Conservation (phyloP, 495 filamentous ascomycete genomes). For the Penicillium ochrochloron region DNA sequence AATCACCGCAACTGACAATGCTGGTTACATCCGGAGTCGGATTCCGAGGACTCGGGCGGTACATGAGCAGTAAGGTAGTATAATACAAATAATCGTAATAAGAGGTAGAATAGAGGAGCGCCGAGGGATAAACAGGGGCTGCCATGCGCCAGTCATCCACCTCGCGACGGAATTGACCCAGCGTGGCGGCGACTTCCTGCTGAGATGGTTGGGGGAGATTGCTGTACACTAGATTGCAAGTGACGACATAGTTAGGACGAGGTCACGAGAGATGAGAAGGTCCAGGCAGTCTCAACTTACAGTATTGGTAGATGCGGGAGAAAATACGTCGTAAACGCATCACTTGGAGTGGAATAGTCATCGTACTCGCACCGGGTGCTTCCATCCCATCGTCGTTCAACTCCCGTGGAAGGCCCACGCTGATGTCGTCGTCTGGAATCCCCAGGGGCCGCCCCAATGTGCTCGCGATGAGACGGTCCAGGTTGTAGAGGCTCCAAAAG, state of each 20-base stretch:
- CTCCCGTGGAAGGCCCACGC: conserved; percentile 47
- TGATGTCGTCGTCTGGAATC: conserved; percentile 56
- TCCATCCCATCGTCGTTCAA: conserved; percentile 51
- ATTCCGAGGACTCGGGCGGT: conserved; percentile 54
- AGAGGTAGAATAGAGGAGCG: conserved; percentile 51
- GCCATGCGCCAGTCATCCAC: conserved; percentile 53
- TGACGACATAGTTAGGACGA: background rate
- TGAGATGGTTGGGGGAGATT: conserved; percentile 43
- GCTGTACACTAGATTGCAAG: conserved; percentile 46
- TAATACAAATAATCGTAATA: conserved; percentile 59
- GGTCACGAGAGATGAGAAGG: background rate
- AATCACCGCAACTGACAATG: conserved; percentile 55
- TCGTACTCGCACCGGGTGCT: conserved; percentile 42
- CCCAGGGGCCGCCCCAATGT: conserved; percentile 55
- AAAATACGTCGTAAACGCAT: conserved; percentile 54
- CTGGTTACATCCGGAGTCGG: conserved; percentile 49
- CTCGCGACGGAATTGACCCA: conserved; percentile 52
- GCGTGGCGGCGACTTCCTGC: conserved; percentile 38
- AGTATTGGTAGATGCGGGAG: conserved; percentile 50
- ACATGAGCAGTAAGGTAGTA: conserved; percentile 55
- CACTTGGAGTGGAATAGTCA: conserved; percentile 56
- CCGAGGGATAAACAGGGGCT: conserved; percentile 46
- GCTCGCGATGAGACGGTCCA: conserved; percentile 56
- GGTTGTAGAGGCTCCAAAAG: conserved; percentile 58
- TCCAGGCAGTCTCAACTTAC: conserved; percentile 31